Evolutionary conservation across 176 grass and related monocot species (phyloP).

Genomic region (Lolium rigidum): DNA sequence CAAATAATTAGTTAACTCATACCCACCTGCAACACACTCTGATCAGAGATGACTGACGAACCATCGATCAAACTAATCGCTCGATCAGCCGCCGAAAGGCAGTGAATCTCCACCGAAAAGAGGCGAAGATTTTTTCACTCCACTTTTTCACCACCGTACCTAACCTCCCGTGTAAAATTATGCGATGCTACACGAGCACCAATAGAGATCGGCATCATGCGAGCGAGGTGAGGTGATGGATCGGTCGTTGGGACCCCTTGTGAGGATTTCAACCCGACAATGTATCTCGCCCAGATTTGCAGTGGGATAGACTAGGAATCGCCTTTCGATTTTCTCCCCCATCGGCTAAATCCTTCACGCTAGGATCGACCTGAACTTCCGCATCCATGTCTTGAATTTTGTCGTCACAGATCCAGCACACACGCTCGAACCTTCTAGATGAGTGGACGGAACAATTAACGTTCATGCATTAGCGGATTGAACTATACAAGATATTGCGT

Average conservation of each 20-base stretch:
- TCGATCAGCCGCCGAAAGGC: neutral
- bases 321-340: constrained; percentile 42
- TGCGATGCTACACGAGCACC: constrained; percentile 41
- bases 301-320: neutral
- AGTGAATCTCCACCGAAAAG: constrained; percentile 49
- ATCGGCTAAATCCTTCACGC: constrained; percentile 17
- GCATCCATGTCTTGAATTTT: neutral
- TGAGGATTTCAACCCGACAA: constrained; percentile 56
- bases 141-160: constrained; percentile 39
- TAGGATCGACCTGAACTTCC: constrained; percentile 1
- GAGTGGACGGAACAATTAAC: neutral
- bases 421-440: neutral
- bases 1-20: neutral
- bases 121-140: constrained; percentile 45
- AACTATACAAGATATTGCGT: neutral
- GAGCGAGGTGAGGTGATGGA: constrained; percentile 45
- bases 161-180: constrained; percentile 29
- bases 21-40: neutral
- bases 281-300: constrained; percentile 56
- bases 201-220: constrained; percentile 33
- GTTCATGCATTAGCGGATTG: neutral
- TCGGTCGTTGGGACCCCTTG: constrained; percentile 40
- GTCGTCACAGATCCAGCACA: neutral
- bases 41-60: neutral
- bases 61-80: neutral